Evolutionary conservation across 441 rosid species (phyloP), one percentile per base, ranked within the genome.

Genomic region (Gossypium aridum): DNA sequence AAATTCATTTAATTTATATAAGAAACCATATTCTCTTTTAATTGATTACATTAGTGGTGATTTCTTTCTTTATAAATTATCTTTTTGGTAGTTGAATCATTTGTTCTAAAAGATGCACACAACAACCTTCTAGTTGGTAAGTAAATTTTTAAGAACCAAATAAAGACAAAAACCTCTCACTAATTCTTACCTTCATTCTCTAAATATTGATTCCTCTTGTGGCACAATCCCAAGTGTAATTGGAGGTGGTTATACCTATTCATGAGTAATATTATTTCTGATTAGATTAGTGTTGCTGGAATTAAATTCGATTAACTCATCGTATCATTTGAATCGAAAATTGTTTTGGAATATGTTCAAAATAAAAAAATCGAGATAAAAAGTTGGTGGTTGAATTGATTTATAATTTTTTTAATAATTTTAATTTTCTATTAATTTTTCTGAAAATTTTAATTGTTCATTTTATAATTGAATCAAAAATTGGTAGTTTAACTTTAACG

Each of bases 51-150:
- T 62, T 13, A 28, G 14, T 63, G 14, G 43, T 64, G 23, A 1
- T 64, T 53, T 64, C 5, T 61, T 64, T 17, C 31, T 65, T 39
- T 31, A 3, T 19, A 19, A 65, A 31, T 31, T 65, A 17, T 12
- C 22, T 7, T 17, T 65, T 19, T 39, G 28, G 70, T 39, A 5
- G 70, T 65, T 39, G 28, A 65, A 65, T 65, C 8, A 65, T 65
- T 65, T 65, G 54, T 12, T 17, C 14, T 39, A 64, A 64, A 37
- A 39, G 54, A 65, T 37, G 57, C 17, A 61, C 59, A 4, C 59
- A 76, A 67, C 82, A 73, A 74, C 75, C 66, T 56, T 59, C 55
- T 28, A n/a, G 82, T 65, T 69, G 86, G 75, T 31, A 68, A 17
- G 63, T 72, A 60, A 72, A 65, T 19, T 34, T 76, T 76, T 12